A percentile compares a stretch with the other conserved stretches of the same genome.
These are phyloP conservation scores for Wickerhamomyces canadensis DNA, from an alignment of 805 yeast species.

Conservation along the genomic window DNA sequence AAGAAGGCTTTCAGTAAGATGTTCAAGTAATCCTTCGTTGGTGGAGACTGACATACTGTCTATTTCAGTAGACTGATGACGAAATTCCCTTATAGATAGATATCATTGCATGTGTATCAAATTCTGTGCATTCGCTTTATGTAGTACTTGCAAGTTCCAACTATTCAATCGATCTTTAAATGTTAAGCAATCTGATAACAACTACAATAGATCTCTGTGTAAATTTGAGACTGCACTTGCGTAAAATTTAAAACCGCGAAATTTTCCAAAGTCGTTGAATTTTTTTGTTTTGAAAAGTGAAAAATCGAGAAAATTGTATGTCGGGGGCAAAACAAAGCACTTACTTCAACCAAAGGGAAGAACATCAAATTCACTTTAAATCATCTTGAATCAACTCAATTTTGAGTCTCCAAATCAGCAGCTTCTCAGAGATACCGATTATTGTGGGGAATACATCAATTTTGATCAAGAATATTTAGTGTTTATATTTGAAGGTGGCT, in stretches of 20 bases:
- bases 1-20: slow-evolving; percentile 72
- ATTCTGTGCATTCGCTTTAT: too few species aligned
- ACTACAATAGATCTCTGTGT: slow-evolving; percentile 4
- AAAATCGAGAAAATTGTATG: slow-evolving; percentile 7
- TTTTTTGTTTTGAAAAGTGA: slow-evolving; percentile 8
- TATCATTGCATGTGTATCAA: neutral
- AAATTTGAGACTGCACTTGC: slow-evolving; percentile 7
- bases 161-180: too few species aligned
- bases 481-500: slow-evolving; percentile 5
- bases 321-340: slow-evolving; percentile 14
- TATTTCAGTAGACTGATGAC: too few species aligned
- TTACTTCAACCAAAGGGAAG: slow-evolving; percentile 5
- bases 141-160: too few species aligned
- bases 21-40: slow-evolving; percentile 31
- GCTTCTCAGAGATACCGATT: slow-evolving; percentile 5
- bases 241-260: slow-evolving; percentile 6
- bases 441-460: slow-evolving; percentile 2
- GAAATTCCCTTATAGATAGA: too few species aligned
- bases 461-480: slow-evolving; percentile 10
- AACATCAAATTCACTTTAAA: slow-evolving; percentile 10
- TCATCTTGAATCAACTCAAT: slow-evolving; percentile 9
- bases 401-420: slow-evolving; percentile 4
- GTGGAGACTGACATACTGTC: too few species aligned
- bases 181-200: neutral
- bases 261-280: neutral